phyloP scores from a whole-genome alignment of 2,329 filamentous ascomycete genomes.

The Phialocephala subalpina region DNA sequence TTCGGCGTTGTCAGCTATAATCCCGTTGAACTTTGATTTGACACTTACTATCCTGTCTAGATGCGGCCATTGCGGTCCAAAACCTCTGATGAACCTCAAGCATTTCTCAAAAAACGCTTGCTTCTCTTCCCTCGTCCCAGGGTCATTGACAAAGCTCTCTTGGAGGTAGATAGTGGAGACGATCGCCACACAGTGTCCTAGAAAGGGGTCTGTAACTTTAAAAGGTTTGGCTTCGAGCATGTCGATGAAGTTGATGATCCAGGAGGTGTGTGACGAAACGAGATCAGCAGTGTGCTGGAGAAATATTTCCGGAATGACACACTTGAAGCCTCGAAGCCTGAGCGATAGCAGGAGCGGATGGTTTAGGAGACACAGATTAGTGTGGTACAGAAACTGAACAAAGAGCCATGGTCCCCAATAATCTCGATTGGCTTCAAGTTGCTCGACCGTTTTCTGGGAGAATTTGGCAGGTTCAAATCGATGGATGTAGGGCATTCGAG shows the following conservation, averaged over 20 bases:
- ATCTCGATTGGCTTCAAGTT: conserved; percentile 53
- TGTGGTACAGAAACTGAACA: conserved; percentile 60
- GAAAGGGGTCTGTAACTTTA: conserved; percentile 54
- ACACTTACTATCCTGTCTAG: conserved; percentile 50
- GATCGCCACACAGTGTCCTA: conserved; percentile 58
- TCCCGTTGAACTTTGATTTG: too few relatives aligned
- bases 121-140: conserved; percentile 49
- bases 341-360: conserved; percentile 61
- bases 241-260: conserved; percentile 61
- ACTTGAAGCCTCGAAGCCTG: conserved; percentile 59
- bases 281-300: conserved; percentile 61
- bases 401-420: conserved; percentile 63
- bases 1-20: conserved; percentile 30
- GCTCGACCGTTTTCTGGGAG: conserved; percentile 49
- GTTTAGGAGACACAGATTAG: conserved; percentile 60
- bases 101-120: conserved; percentile 53
- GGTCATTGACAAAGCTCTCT: conserved; percentile 55
- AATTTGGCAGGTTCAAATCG: conserved; percentile 59
- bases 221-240: conserved; percentile 54
- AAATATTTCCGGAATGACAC: conserved; percentile 61
- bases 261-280: conserved; percentile 58
- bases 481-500: conserved; percentile 57
- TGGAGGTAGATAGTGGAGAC: conserved; percentile 62
- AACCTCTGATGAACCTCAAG: conserved; percentile 50
- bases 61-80: conserved; percentile 54